Evolutionary conservation across 495 filamentous ascomycete genomes (phyloP).

Genomic region (Lichenothelia convexa): DNA sequence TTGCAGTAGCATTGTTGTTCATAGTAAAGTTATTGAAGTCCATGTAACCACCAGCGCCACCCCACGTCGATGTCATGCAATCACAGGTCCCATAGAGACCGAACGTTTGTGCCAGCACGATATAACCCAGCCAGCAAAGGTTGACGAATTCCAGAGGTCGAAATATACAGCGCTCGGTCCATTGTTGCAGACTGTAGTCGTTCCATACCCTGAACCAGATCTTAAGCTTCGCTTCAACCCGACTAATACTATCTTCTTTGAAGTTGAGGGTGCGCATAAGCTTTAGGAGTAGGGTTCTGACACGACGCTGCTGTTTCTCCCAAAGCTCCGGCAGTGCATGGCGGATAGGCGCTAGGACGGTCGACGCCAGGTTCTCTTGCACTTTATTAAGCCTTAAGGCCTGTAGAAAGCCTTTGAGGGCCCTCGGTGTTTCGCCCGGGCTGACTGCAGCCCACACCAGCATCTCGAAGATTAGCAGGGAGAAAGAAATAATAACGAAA

Average conservation of each 20-base stretch:
- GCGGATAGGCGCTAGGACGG: too few species aligned
- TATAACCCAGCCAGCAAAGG: slow-evolving; percentile 18
- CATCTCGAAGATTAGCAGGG: slow-evolving; percentile 21
- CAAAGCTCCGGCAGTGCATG: too few species aligned
- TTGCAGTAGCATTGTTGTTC: slow-evolving; percentile 7
- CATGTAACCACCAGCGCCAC: slow-evolving; percentile 14
- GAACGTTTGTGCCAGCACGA: slow-evolving; percentile 19
- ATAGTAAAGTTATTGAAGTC: slow-evolving; percentile 13
- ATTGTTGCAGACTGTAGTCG: slow-evolving; percentile 4
- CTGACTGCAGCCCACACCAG: too few species aligned
- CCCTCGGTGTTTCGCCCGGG: too few species aligned
- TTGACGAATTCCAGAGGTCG: slow-evolving; percentile 12
- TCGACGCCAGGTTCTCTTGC: too few species aligned
- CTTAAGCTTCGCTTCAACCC: too few species aligned
- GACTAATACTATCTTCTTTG: too few species aligned
- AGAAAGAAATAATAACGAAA: slow-evolving; percentile 19
- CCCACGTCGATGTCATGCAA: slow-evolving; percentile 15
- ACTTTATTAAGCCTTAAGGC: too few species aligned
- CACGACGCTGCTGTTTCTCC: too few species aligned
- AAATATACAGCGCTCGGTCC: slow-evolving; percentile 13
- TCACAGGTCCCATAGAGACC: slow-evolving; percentile 18
- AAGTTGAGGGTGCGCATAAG: too few species aligned
- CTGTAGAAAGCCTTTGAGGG: too few species aligned
- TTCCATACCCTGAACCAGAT: background rate
- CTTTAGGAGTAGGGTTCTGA: too few species aligned